Base-by-base conservation (phyloP, 2,329 filamentous ascomycete species). In the Fusarium mexicanum region DNA sequence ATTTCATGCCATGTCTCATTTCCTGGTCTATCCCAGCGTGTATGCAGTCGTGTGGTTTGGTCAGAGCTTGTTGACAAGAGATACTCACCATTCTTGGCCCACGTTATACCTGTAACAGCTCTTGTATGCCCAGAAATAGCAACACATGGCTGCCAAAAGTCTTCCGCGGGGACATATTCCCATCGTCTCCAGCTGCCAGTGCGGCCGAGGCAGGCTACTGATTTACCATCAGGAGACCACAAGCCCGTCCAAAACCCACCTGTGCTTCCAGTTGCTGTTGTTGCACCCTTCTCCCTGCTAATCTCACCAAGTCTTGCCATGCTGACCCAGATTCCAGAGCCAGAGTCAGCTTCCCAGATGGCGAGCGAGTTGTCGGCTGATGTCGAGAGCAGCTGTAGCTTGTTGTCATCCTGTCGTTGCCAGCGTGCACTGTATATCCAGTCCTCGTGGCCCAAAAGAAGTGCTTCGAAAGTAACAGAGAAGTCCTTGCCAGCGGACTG, bases 161-260 rank as follows among this genome's bases (percentile, higher is more conserved):
- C 92, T 46, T 86, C 83, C 0, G 84, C 82, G 5, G 80, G 75
- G 48, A 92, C 87, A 79, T 91, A 91, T 33, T 89, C 87, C 96
- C 96, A 99, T 61, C 92, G 85, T 71, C 96, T 89, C 96, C 96
- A 99, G 81, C 95, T 96, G 35, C 96, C 96, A 1, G 96, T 98
- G 46, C 96, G 90, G 2, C 96, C 94, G 24, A 99, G 88, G 69
- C 94, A 95, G 9, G 93, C 92, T 20, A 98, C 92, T 4, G 90
- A 90, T 22, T 86, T 85, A 14, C 94, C 94, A 73, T 92, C 87
- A 7, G 94, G 94, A 11, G 93, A 93, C 96, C 96, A 99, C 2
- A 98, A 87, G 2, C 95, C 96, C 18, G 93, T 95, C 96, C 96
- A 99, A 81, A 98, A 98, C 0, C 96, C 96, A 71, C 96, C 96